phyloP scores from a whole-genome alignment of 2,329 filamentous ascomycete genomes.

The Penicillium sp. region DNA sequence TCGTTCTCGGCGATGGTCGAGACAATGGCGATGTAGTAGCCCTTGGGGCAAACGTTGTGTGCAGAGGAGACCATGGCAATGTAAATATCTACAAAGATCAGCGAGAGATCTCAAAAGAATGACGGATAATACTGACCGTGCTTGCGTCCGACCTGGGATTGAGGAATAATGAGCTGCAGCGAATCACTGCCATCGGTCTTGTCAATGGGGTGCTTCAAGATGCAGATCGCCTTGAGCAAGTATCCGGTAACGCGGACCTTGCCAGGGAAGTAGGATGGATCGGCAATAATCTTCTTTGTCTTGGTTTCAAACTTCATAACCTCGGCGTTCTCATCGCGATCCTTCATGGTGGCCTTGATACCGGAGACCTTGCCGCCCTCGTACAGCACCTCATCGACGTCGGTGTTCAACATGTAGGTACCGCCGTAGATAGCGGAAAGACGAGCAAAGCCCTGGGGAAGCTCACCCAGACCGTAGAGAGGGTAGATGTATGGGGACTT shows the following conservation, averaged over 20 bases:
- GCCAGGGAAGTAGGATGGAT: slow-evolving; percentile 92
- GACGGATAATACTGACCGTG: slow-evolving; percentile 64
- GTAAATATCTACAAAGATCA: slow-evolving; percentile 74
- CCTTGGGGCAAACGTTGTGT: slow-evolving; percentile 98
- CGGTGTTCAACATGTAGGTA: slow-evolving; percentile 99
- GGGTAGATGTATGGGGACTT: slow-evolving; percentile 99
- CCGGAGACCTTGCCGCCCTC: slow-evolving; percentile 81
- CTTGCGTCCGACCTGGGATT: slow-evolving; percentile 95
- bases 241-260: slow-evolving; percentile 88
- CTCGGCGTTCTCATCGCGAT: slow-evolving; percentile 69
- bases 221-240: slow-evolving; percentile 94
- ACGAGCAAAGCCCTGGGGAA: slow-evolving; percentile 95
- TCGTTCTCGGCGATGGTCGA: slow-evolving; percentile 92
- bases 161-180: slow-evolving; percentile 92
- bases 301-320: slow-evolving; percentile 94
- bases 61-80: slow-evolving; percentile 92
- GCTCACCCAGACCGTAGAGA: slow-evolving; percentile 92
- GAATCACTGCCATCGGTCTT: slow-evolving; percentile 89
- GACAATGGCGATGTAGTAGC: slow-evolving; percentile 98
- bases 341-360: slow-evolving; percentile 96
- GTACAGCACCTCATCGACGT: slow-evolving; percentile 84
- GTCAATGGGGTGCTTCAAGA: slow-evolving; percentile 90
- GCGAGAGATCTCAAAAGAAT: slow-evolving; percentile 17
- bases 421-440: slow-evolving; percentile 97
- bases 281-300: slow-evolving; percentile 91